A percentile compares a stretch with the other conserved stretches of the same genome.
Conservation (phyloP, 2,329 filamentous ascomycete genomes). For the Alternaria viburni region DNA sequence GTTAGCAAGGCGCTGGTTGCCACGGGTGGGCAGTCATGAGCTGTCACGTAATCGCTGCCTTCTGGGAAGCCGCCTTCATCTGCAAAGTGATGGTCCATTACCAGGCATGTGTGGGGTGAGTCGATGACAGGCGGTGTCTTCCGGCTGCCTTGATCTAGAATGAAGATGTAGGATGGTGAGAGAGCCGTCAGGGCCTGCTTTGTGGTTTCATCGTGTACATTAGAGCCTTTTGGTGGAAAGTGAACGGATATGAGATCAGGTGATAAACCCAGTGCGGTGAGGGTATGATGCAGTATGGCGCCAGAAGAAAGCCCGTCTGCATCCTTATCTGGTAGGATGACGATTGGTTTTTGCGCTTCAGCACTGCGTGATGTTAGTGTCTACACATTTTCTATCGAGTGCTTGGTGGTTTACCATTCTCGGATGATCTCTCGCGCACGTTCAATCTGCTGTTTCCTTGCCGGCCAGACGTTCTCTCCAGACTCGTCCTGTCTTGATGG, state of each 20-base stretch:
- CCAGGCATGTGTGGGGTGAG: constrained; percentile 57
- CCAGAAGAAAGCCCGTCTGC: constrained; percentile 71
- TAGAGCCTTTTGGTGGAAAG: constrained; percentile 65
- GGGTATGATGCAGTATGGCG: constrained; percentile 66
- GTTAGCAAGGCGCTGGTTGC: constrained; percentile 69
- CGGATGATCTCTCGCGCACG: constrained; percentile 62
- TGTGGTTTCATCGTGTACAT: constrained; percentile 63
- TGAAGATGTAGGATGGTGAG: constrained; percentile 64
- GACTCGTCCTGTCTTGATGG: constrained; percentile 32
- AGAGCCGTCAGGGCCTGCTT: constrained; percentile 58
- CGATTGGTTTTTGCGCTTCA: constrained; percentile 55
- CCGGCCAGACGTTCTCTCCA: constrained; percentile 67
- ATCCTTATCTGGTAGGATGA: constrained; percentile 73
- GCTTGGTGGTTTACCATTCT: constrained; percentile 57
- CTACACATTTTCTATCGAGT: too few species aligned
- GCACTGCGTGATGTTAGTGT: constrained; percentile 51
- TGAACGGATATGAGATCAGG: constrained; percentile 62
- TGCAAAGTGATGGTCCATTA: constrained; percentile 70
- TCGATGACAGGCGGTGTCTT: constrained; percentile 62
- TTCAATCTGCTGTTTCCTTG: constrained; percentile 62
- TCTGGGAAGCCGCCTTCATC: constrained; percentile 65
- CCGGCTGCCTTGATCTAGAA: constrained; percentile 70
- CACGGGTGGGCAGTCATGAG: constrained; percentile 69
- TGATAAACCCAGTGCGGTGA: constrained; percentile 64
- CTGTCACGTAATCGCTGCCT: constrained; percentile 63